phyloP scores from a whole-genome alignment of 2,329 filamentous ascomycete genomes.

The Clarireedia homoeocarpa region DNA sequence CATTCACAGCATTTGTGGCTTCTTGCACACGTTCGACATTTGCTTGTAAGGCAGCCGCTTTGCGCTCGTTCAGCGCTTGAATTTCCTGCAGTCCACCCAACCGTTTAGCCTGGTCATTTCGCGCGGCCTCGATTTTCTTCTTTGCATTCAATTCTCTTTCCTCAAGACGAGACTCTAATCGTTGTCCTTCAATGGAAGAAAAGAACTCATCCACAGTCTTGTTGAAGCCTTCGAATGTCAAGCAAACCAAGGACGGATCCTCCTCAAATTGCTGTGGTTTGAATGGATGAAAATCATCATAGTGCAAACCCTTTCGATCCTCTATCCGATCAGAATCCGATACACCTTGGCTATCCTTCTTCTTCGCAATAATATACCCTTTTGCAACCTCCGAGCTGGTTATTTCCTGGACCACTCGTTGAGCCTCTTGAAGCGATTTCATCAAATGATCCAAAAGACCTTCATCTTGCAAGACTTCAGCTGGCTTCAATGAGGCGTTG shows the following conservation, averaged over 20 bases:
- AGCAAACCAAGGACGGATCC: constrained; percentile 55
- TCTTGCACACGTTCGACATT: constrained; percentile 90
- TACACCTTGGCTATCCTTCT: constrained; percentile 31
- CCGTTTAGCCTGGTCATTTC: constrained; percentile 74
- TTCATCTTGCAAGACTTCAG: constrained; percentile 62
- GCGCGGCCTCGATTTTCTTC: constrained; percentile 77
- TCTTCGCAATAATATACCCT: constrained; percentile 83
- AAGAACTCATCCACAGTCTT: constrained; percentile 95
- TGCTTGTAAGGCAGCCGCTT: constrained; percentile 82
- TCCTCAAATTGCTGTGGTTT: constrained; percentile 70
- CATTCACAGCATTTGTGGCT: constrained; percentile 85
- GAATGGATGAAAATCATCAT: constrained; percentile 95
- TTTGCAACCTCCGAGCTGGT: constrained; percentile 57
- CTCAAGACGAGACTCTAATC: constrained; percentile 71
- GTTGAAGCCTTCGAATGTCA: constrained; percentile 82
- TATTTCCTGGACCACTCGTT: constrained; percentile 60
- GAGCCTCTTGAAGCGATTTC: constrained; percentile 60
- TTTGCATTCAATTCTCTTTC: constrained; percentile 78
- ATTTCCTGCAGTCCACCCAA: constrained; percentile 76
- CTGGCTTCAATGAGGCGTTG: constrained; percentile 58
- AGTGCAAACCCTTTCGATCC: constrained; percentile 48
- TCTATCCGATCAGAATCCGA: constrained; percentile 29
- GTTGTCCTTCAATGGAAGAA: constrained; percentile 91
- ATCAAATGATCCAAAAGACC: constrained; percentile 58
- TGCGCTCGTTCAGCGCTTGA: constrained; percentile 76